Evolutionary conservation across 2,329 filamentous ascomycete genomes (phyloP).

Genomic region (Fusarium sp.): DNA sequence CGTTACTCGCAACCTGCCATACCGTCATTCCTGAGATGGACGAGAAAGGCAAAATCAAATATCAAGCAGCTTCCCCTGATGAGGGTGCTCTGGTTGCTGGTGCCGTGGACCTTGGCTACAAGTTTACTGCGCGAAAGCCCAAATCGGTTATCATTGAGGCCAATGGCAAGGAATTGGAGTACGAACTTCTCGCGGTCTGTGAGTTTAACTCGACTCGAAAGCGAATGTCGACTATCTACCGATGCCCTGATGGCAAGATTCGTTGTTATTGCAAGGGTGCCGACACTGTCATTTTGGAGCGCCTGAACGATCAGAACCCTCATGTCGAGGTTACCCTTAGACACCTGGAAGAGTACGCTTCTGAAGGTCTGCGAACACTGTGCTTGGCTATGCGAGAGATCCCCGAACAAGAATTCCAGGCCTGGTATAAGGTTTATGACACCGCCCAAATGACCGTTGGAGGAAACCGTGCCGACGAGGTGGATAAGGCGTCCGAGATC

Average conservation of each 20-base stretch:
- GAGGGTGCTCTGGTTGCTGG: slow-evolving; percentile 98
- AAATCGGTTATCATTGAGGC: slow-evolving; percentile 88
- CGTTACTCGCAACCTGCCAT: slow-evolving; percentile 90
- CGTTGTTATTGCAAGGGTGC: slow-evolving; percentile 96
- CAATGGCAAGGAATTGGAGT: slow-evolving; percentile 81
- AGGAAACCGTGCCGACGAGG: slow-evolving; percentile 92
- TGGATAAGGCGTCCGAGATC: slow-evolving; percentile 96
- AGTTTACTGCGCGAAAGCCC: slow-evolving; percentile 91
- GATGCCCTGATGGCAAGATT: slow-evolving; percentile 96
- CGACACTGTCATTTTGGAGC: slow-evolving; percentile 96
- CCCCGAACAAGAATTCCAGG: slow-evolving; percentile 87
- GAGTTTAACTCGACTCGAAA: slow-evolving; percentile 97
- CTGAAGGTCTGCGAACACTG: slow-evolving; percentile 93
- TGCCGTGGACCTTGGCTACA: slow-evolving; percentile 87
- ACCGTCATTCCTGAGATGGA: slow-evolving; percentile 95
- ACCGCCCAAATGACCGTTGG: slow-evolving; percentile 90
- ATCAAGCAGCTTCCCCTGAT: slow-evolving; percentile 97
- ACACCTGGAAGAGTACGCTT: slow-evolving; percentile 98
- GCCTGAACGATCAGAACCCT: slow-evolving; percentile 85
- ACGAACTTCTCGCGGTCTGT: slow-evolving; percentile 94
- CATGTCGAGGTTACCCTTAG: slow-evolving; percentile 91
- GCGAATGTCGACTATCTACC: slow-evolving; percentile 97
- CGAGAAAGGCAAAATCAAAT: slow-evolving; percentile 90
- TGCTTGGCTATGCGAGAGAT: slow-evolving; percentile 96
- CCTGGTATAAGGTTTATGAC: slow-evolving; percentile 91